Base-by-base conservation (phyloP, 495 filamentous ascomycete species). In the Penicillium macrosclerotiorum region DNA sequence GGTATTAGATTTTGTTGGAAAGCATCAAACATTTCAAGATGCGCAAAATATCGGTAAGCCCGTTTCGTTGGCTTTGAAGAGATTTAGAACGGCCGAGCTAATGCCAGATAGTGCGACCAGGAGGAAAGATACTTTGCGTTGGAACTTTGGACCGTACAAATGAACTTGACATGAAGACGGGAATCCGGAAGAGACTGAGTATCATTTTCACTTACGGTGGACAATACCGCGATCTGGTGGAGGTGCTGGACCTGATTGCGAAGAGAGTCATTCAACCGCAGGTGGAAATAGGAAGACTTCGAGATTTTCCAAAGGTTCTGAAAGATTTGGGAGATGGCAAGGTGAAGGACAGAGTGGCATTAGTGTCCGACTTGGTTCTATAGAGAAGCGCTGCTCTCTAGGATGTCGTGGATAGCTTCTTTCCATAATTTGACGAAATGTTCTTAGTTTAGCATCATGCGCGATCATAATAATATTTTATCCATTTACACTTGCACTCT, bases 161-260 rank as follows among this genome's bases (percentile, higher is more conserved):
- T 44, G 44, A 54, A n/a, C 4, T 54, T 11, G 51, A 54, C 26
- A 61, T 57, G 57, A 61, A 57, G 30, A 52, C 49, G 22, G 50
- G 57, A 9, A 61, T 61, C 45, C 54, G 51, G 22, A 57, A 57
- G 32, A 18, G 58, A 27, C 16, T 61, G 23, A 58, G 51, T 20
- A 50, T 61, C 18, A 52, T 58, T 26, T n/a, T 58, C 40, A 56
- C 54, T 12, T 61, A 62, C 34, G 55, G 52, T 17, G 55, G 59
- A 7, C 59, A 54, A 29, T 42, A 55, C 14, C 34, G 17, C 9
- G 55, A 62, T 51, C n/a, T 62, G 7, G 43, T 39, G 16, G 52
- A 49, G 20, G 52, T 62, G 30, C 36, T n/a, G n/a, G n/a, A 47
- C 22, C 35, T 55, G 14, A 58, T 61, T 27, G 40, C 40, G 2